Evolutionary conservation across 129 eudicot genomes (phyloP), one percentile per base, ranked within the genome.

Genomic region (Centaurea solstitialis): DNA sequence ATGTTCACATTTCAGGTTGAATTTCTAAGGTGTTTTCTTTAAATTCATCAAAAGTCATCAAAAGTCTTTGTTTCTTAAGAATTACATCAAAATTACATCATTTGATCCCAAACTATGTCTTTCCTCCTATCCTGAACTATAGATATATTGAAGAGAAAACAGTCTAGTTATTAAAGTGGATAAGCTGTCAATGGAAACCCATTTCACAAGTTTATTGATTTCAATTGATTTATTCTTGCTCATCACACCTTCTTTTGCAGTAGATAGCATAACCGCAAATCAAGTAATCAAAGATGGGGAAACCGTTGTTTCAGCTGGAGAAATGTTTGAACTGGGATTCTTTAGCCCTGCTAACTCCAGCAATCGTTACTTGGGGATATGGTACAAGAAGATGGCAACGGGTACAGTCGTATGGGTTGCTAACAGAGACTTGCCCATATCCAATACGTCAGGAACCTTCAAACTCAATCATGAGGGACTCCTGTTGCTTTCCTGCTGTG

Each of bases 341-440:
- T 57, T 57, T 57, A 57, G 65, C 65, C 65, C 65, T n/a, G 22
- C 65, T n/a, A 57, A 57, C 65, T 57, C 65, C 65, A 57, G 1
- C 22, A 57, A 57, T 57, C 65, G 65, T 57, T 57, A 57, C 65
- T n/a, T 57, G 65, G 65, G 65, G 65, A 57, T 57, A 57, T 57
- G 65, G 65, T 57, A 57, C 65, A 57, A 57, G 65, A 57, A 57
- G 65, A 5, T 57, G 9, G 65, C 65, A n/a, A 57, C 22, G 22
- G 65, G 65, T 57, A 57, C 65, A 57, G 65, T 57, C 0, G 65
- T 57, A 57, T 57, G 65, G 65, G 22, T 57, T 57, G 65, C 65
- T 57, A 57, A 57, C 65, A 17, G 65, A 57, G 65, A 57, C 0
- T 57, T 57, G 3, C 65, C 65, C 3, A 5, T 57, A 57, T 57